Evolutionary conservation across 2,329 filamentous ascomycete genomes (phyloP).

Genomic region (Fusarium neocosmosporiellum): DNA sequence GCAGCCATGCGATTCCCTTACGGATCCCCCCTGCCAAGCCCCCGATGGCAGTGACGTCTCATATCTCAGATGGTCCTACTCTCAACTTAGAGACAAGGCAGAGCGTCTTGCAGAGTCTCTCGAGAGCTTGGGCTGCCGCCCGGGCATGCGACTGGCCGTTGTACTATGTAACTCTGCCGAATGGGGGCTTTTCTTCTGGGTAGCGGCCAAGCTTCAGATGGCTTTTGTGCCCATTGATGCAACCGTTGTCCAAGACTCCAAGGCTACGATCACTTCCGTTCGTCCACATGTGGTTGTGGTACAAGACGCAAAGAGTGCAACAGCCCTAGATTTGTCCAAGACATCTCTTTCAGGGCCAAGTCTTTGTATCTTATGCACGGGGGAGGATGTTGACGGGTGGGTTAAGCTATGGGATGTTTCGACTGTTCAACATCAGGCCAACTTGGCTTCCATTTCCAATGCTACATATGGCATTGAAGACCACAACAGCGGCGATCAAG

Average conservation of each 20-base stretch:
- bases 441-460: background rate
- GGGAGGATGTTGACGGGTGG: conserved; percentile 33
- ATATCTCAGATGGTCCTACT: conserved; percentile 48
- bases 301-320: conserved; percentile 43
- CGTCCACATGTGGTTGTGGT: conserved; percentile 47
- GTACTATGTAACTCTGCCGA: conserved; percentile 53
- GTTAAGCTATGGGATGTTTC: conserved; percentile 24
- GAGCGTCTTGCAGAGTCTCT: conserved; percentile 43
- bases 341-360: background rate
- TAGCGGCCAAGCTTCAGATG: conserved; percentile 48
- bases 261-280: conserved; percentile 36
- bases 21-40: background rate
- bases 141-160: conserved; percentile 46
- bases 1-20: conserved; percentile 38
- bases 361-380: conserved; percentile 43
- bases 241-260: conserved; percentile 38
- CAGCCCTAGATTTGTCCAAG: conserved; percentile 28
- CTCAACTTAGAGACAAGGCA: conserved; percentile 38
- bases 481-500: conserved; percentile 30
- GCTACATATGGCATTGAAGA: background rate
- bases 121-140: conserved; percentile 35
- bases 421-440: background rate
- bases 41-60: conserved; percentile 2
- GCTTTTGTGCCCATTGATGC: conserved; percentile 51
- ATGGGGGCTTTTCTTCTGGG: conserved; percentile 54